Percentiles rank a stretch among this genome's conserved stretches.
Evolutionary conservation across 73 alveolate species (phyloP).

Genomic region (Paramecium octaurelia): DNA sequence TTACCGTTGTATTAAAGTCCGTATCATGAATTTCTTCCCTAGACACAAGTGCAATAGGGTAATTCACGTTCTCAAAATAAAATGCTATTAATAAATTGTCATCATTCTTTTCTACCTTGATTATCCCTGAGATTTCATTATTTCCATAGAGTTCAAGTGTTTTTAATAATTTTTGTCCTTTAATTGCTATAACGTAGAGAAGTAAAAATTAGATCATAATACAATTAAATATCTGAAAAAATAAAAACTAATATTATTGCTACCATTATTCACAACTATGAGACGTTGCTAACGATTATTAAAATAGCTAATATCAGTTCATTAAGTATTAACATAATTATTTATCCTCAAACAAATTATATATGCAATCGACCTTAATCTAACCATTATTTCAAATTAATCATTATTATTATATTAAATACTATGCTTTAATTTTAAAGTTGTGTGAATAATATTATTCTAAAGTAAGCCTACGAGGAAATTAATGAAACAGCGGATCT

Average conservation of each 20-base stretch:
- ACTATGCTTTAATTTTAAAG: neutral
- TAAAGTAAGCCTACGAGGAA: neutral
- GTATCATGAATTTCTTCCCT: neutral
- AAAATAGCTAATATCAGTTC: neutral
- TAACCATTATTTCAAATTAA: neutral
- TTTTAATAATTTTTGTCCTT: neutral
- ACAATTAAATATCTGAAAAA: neutral
- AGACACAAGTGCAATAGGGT: neutral
- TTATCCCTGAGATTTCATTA: neutral
- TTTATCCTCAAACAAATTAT: neutral
- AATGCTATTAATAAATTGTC: neutral
- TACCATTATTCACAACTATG: neutral
- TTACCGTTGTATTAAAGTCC: neutral
- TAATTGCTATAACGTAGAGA: neutral
- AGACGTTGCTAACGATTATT: neutral
- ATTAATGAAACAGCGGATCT: neutral
- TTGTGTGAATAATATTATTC: slow-evolving; percentile 1
- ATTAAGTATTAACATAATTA: neutral
- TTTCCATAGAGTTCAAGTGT: neutral
- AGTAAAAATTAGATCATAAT: neutral
- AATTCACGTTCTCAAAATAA: neutral
- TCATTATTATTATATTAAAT: neutral
- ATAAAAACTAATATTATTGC: neutral
- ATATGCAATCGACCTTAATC: neutral
- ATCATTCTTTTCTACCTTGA: neutral